Evolutionary conservation across 2,329 filamentous ascomycete genomes (phyloP).

Genomic region (Monosporascus ibericus): DNA sequence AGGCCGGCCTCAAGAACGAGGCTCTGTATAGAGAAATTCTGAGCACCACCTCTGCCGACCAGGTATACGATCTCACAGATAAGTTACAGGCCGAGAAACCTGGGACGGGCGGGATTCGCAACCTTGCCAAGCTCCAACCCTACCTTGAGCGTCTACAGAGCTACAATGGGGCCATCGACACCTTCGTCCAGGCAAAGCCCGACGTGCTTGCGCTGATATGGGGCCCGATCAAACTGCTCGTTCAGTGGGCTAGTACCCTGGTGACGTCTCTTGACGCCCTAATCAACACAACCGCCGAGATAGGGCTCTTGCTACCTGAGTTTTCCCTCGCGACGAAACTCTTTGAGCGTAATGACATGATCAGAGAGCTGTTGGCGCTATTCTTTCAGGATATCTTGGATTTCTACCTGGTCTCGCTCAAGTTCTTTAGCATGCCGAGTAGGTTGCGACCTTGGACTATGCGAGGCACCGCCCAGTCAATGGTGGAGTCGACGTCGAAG

Average conservation of each 20-base stretch:
- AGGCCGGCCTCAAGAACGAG: too few species aligned
- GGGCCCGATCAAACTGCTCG: slow-evolving; percentile 27
- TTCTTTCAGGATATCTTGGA: slow-evolving; percentile 32
- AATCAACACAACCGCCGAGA: slow-evolving; percentile 13
- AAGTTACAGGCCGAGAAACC: slow-evolving; percentile 26
- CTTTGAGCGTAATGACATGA: slow-evolving; percentile 16
- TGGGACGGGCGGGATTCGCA: slow-evolving; percentile 16
- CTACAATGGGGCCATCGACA: slow-evolving; percentile 22
- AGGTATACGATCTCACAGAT: slow-evolving; percentile 27
- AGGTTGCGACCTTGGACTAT: slow-evolving; percentile 3
- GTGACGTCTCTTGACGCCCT: slow-evolving; percentile 19
- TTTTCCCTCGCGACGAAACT: slow-evolving; percentile 14
- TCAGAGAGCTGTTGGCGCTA: slow-evolving; percentile 22
- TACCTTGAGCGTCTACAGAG: slow-evolving; percentile 22
- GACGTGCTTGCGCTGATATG: slow-evolving; percentile 30
- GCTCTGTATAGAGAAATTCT: too few species aligned
- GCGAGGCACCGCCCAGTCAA: too few species aligned
- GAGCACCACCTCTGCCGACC: slow-evolving; percentile 15
- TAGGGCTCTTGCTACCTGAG: slow-evolving; percentile 21
- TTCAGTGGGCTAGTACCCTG: slow-evolving; percentile 14
- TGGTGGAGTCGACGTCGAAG: not conserved
- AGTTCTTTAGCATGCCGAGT: slow-evolving; percentile 25
- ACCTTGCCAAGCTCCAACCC: slow-evolving; percentile 24
- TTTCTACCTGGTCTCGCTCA: slow-evolving; percentile 24
- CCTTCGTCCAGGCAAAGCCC: slow-evolving; percentile 26